Base-by-base conservation (phyloP, 805 yeast genomes). In the Candida sithepensis region DNA sequence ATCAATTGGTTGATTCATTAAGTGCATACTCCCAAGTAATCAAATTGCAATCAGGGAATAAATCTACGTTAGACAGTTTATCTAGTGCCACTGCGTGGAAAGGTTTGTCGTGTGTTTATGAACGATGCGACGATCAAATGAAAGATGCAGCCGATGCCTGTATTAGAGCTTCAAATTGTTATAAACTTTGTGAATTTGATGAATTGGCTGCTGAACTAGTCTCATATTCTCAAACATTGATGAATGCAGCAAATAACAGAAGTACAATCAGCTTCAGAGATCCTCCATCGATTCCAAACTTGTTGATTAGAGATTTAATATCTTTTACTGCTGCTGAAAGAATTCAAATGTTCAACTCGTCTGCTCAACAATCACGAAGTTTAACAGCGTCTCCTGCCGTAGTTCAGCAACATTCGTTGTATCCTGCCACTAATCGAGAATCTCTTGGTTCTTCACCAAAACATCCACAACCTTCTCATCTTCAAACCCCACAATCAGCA, bases 21-120 rank as follows among this genome's bases (percentile, higher is more conserved):
- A 81, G 83, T 5, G 87, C 88, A 2, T 83, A 79, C 57, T 77
- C 85, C 0, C 85, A 82, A 59, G 87, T 85, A 2, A 72, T 82
- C 18, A 68, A 81, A 41, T 59, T 80, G 10, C 76, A 75, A 52
- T 66, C 69, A 38, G 78, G 75, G 42, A 79, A 75, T 41, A 70
- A 70, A 10, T 67, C 73, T 7, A 68, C 69, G 1, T 38, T 45
- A 13, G 50, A 45, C 42, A 44, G 63, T 8, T 42, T 63, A 21
- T 63, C 69, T 3, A 69, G 76, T 4, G 85, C 82, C 2, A 69
- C 79, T 13, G 84, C 85, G 1, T 81, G 86, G 86, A 84, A 80
- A 55, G 85, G 85, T 1, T 60, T 81, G 39, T 70, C 78, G 33
- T 77, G 82, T 60, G 85, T 81, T 7, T 81, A 81, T 57, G 85